Conservation (phyloP, 1,139 yeast species). For the Groenewaldozyma auringiensis region DNA sequence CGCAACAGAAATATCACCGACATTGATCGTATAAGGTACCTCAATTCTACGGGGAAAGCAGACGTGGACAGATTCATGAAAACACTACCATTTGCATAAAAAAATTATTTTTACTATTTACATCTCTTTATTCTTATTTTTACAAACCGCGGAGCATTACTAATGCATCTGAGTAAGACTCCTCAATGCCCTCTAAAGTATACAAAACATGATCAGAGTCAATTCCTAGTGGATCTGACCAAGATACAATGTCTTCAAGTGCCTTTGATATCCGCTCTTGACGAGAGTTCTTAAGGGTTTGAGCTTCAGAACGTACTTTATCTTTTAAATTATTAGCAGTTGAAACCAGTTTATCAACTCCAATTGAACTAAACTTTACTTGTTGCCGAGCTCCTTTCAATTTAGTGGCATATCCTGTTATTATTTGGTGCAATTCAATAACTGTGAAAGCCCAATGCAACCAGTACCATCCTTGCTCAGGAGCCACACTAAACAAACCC, state of each 20-base stretch:
- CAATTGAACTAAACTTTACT: slow-evolving; percentile 13
- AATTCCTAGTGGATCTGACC: slow-evolving; percentile 19
- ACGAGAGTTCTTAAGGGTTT: slow-evolving; percentile 16
- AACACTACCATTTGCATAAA: slow-evolving; percentile 6
- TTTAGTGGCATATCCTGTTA: slow-evolving; percentile 19
- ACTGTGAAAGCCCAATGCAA: slow-evolving; percentile 26
- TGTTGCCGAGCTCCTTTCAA: slow-evolving; percentile 17
- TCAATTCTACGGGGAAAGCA: slow-evolving; percentile 31
- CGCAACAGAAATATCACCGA: slow-evolving; percentile 26
- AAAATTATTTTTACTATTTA: background rate
- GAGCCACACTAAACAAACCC: slow-evolving; percentile 7
- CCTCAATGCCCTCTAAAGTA: slow-evolving; percentile 20
- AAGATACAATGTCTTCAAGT: slow-evolving; percentile 16
- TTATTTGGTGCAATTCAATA: slow-evolving; percentile 25
- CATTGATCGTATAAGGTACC: slow-evolving; percentile 25
- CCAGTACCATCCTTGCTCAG: slow-evolving; percentile 20
- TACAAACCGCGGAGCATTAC: background rate
- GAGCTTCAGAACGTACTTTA: slow-evolving; percentile 15
- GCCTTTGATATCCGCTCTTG: slow-evolving; percentile 8
- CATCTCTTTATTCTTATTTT: background rate
- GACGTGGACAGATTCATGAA: slow-evolving; percentile 25
- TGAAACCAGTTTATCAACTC: slow-evolving; percentile 11
- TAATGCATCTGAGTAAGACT: slow-evolving; percentile 4
- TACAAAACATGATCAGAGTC: slow-evolving; percentile 18
- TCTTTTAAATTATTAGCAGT: slow-evolving; percentile 10